Percentiles rank a stretch among this genome's conserved stretches.
Evolutionary conservation across 2,329 filamentous ascomycete species (phyloP).

Genomic region (Sporothrix brasiliensis): DNA sequence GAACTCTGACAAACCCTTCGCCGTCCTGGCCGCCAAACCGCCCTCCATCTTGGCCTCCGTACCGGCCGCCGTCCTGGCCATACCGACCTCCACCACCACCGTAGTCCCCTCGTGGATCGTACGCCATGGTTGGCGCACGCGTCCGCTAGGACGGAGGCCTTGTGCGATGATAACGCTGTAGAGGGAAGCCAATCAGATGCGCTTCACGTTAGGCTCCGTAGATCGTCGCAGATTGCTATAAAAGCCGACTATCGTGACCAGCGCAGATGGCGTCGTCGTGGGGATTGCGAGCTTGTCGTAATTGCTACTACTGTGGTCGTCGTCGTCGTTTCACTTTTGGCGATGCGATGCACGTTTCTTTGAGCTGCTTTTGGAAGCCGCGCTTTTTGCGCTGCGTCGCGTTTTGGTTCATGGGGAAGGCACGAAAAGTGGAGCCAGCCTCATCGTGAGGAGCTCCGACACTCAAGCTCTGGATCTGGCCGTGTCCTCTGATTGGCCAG

Average conservation of each 20-base stretch:
- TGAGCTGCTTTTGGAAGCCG: constrained; percentile 17
- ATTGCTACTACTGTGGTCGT: background rate
- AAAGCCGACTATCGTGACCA: no score
- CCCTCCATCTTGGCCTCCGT: background rate
- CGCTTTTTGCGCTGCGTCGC: constrained; percentile 25
- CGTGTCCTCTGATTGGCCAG: constrained; percentile 9
- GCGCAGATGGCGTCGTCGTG: background rate
- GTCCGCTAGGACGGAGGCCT: constrained; percentile 24
- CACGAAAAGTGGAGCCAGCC: constrained; percentile 1
- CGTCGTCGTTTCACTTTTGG: background rate
- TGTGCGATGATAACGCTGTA: background rate
- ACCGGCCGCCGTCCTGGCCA: constrained; percentile 19
- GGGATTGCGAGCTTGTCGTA: background rate
- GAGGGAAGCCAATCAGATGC: background rate
- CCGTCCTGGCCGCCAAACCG: constrained; percentile 27
- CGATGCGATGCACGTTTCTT: background rate
- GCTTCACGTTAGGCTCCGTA: background rate
- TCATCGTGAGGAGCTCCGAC: background rate
- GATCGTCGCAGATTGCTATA: background rate
- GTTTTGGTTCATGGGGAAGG: constrained; percentile 3
- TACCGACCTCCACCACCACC: constrained; percentile 26
- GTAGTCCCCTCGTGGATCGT: constrained; percentile 36
- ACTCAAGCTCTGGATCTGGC: background rate
- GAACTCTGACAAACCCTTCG: constrained; percentile 31
- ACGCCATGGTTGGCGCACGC: constrained; percentile 36